Evolutionary conservation across 202 grass and related monocot genomes (phyloP).

Genomic region (Cymbopogon flexuosus): DNA sequence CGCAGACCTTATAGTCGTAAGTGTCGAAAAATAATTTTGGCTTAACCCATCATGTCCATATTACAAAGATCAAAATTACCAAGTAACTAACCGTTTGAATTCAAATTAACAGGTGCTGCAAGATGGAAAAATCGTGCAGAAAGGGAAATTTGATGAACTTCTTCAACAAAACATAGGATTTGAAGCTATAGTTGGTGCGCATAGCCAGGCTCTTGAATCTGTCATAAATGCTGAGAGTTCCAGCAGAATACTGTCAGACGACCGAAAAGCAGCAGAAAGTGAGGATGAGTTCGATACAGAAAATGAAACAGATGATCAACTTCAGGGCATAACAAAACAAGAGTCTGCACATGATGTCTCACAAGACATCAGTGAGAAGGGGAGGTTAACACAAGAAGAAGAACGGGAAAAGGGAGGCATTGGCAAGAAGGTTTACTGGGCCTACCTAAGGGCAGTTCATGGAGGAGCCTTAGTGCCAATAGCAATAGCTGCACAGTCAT

Average conservation of each 20-base stretch:
- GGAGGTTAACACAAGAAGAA: conserved; percentile 90
- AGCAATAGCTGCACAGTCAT: conserved; percentile 61
- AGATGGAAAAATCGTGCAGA: conserved; percentile 76
- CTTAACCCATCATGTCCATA: not conserved
- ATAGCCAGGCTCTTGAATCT: conserved; percentile 84
- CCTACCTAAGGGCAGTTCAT: conserved; percentile 73
- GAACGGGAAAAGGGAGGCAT: conserved; percentile 87
- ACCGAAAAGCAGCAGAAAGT: conserved; percentile 38
- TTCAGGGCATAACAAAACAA: conserved; percentile 73
- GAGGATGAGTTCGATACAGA: conserved; percentile 41
- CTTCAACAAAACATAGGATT: conserved; percentile 86
- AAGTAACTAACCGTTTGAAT: conserved; percentile 9
- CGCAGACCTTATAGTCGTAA: conserved; percentile 88
- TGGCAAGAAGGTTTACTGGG: conserved; percentile 79
- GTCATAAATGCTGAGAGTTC: conserved; percentile 74
- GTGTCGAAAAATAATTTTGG: conserved; percentile 16
- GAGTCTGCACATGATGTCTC: conserved; percentile 72
- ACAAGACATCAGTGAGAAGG: conserved; percentile 56
- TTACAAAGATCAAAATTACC: not conserved
- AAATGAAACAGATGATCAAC: conserved; percentile 36
- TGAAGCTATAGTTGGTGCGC: conserved; percentile 87
- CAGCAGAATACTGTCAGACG: conserved; percentile 54
- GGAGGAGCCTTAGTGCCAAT: conserved; percentile 73
- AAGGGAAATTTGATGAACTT: conserved; percentile 80
- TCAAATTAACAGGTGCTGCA: conserved; percentile 81